phyloP scores from a whole-genome alignment of 192 early-diverging fungal genomes.

The Obelidium mucronatum region DNA sequence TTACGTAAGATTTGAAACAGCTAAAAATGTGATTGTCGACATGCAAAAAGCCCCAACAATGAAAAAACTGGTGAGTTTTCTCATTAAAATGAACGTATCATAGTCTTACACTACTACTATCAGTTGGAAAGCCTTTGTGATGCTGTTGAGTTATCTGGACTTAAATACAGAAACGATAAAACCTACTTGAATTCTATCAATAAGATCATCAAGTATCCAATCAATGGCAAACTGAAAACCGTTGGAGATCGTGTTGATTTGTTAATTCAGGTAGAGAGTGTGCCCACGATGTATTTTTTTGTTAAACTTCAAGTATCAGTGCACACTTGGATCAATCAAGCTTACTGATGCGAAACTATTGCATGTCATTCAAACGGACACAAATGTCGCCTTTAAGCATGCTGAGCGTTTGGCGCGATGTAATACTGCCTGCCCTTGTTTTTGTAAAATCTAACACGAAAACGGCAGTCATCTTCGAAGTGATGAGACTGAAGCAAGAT shows the following conservation, averaged over 20 bases:
- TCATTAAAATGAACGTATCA: slow-evolving; percentile 13
- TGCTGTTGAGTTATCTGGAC: slow-evolving; percentile 55
- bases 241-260: slow-evolving; percentile 57
- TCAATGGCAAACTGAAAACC: slow-evolving; percentile 45
- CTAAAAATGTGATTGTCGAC: slow-evolving; percentile 17
- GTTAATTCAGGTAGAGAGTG: slow-evolving; percentile 54
- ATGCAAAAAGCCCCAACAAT: slow-evolving; percentile 1
- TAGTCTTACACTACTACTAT: not conserved
- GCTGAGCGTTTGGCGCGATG: slow-evolving; percentile 47
- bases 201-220: slow-evolving; percentile 48
- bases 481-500: slow-evolving; percentile 37
- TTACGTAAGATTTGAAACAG: slow-evolving; percentile 53
- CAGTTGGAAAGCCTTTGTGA: slow-evolving; percentile 53
- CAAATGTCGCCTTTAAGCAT: slow-evolving; percentile 35
- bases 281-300: slow-evolving; percentile 6
- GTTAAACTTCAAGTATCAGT: slow-evolving; percentile 31
- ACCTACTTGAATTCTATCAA: slow-evolving; percentile 51
- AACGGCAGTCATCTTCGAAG: slow-evolving; percentile 44
- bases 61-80: slow-evolving; percentile 11
- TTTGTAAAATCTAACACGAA: slow-evolving; percentile 2
- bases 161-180: slow-evolving; percentile 53
- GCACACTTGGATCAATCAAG: slow-evolving; percentile 41
- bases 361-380: slow-evolving; percentile 28
- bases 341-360: slow-evolving; percentile 37
- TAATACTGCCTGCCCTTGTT: slow-evolving; percentile 4